Conservation (phyloP, 2,329 filamentous ascomycete species). For the Pseudocercospora eumusae region DNA sequence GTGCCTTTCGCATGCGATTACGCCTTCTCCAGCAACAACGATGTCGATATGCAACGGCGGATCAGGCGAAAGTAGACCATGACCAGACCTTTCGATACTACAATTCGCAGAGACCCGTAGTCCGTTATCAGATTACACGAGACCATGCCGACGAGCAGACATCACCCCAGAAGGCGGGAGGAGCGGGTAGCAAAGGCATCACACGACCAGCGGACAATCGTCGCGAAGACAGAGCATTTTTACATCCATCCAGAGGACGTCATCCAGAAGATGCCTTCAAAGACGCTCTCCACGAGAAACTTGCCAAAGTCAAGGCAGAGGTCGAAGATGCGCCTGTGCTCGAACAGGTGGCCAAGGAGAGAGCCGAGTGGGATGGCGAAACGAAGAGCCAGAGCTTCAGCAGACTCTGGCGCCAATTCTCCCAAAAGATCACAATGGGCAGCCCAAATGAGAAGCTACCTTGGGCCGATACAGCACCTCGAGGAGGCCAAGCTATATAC, state of each 20-base stretch:
- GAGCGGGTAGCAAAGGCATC: neutral
- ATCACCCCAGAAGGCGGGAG: neutral
- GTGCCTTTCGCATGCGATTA: constrained; percentile 41
- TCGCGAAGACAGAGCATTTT: neutral
- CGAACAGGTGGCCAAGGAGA: constrained; percentile 34
- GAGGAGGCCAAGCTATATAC: constrained; percentile 18
- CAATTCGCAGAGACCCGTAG: neutral
- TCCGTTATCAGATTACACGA: neutral
- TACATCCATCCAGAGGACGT: neutral
- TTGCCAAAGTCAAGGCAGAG: constrained; percentile 33
- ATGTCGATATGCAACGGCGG: constrained; percentile 25
- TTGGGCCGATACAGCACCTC: neutral
- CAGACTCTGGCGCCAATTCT: constrained; percentile 34
- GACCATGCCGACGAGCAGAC: no score
- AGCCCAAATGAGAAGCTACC: constrained; percentile 20
- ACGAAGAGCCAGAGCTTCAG: constrained; percentile 29
- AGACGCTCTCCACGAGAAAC: constrained; percentile 29
- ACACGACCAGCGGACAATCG: neutral
- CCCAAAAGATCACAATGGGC: constrained; percentile 44
- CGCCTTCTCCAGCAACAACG: constrained; percentile 36
- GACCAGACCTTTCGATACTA: constrained; percentile 16
- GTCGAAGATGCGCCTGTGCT: constrained; percentile 38
- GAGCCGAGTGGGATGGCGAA: constrained; percentile 29
- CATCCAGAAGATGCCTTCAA: constrained; percentile 21
- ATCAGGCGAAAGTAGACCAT: neutral